These are phyloP conservation scores for Lachancea lanzarotensis DNA, from an alignment of 805 yeast species.

Conservation along the genomic window DNA sequence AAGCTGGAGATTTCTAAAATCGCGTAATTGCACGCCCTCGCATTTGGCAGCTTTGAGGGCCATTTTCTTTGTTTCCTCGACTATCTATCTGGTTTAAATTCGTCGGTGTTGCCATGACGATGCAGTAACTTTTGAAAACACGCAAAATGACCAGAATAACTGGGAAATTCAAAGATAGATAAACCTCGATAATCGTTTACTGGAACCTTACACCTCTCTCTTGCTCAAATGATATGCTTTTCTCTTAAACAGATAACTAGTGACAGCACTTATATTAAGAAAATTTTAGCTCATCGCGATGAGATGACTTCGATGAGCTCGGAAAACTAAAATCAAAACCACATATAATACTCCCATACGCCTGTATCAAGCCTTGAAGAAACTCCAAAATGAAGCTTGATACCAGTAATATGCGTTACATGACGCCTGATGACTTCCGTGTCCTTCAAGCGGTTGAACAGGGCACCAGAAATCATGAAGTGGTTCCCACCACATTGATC, in stretches of 20 bases:
- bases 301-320: neutral
- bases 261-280: neutral
- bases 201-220: too few relatives aligned
- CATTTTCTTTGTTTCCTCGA: too few relatives aligned
- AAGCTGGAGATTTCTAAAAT: too few relatives aligned
- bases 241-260: neutral
- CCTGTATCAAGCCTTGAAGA: neutral
- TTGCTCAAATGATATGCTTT: too few relatives aligned
- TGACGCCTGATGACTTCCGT: slow-evolving; percentile 84
- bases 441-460: slow-evolving; percentile 83
- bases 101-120: too few relatives aligned
- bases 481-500: slow-evolving; percentile 85
- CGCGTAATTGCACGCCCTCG: too few relatives aligned
- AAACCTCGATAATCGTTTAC: too few relatives aligned
- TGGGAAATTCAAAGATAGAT: too few relatives aligned
- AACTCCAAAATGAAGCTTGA: slow-evolving; percentile 71
- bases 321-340: neutral
- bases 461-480: slow-evolving; percentile 89
- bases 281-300: slow-evolving; percentile 3
- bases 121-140: too few relatives aligned
- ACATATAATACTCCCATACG: neutral
- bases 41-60: too few relatives aligned
- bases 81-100: too few relatives aligned
- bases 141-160: too few relatives aligned
- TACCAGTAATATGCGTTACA: slow-evolving; percentile 86